Evolutionary conservation across 2,329 filamentous ascomycete species (phyloP).

Genomic region (Fusarium algeriense): DNA sequence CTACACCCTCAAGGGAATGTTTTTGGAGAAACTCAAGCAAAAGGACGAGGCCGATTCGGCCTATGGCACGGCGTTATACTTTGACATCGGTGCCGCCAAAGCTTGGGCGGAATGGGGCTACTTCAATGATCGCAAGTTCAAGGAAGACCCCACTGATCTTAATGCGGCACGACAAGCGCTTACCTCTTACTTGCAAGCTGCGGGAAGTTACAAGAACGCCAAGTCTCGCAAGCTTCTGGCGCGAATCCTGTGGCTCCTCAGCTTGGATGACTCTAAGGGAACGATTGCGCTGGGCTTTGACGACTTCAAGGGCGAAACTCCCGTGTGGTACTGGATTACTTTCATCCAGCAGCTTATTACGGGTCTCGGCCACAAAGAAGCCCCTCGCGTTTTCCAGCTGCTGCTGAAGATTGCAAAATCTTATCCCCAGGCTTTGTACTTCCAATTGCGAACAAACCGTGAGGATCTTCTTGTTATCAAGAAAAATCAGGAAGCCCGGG

Average conservation of each 20-base stretch:
- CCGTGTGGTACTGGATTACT: constrained; percentile 99
- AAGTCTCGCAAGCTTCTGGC: constrained; percentile 95
- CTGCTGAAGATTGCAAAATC: constrained; percentile 94
- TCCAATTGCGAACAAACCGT: constrained; percentile 90
- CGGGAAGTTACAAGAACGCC: constrained; percentile 95
- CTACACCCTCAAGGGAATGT: constrained; percentile 99
- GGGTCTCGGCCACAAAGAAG: constrained; percentile 91
- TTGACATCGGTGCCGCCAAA: constrained; percentile 94
- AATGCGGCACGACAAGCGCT: constrained; percentile 90
- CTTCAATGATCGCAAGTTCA: constrained; percentile 97
- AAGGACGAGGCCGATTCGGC: constrained; percentile 93
- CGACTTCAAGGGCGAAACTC: constrained; percentile 96
- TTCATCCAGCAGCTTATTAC: constrained; percentile 97
- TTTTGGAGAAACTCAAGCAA: constrained; percentile 91
- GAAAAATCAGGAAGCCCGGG: constrained; percentile 85
- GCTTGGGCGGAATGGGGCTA: constrained; percentile 99
- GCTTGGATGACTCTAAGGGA: constrained; percentile 88
- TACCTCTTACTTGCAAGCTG: constrained; percentile 95
- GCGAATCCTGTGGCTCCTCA: constrained; percentile 94
- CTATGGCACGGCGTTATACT: constrained; percentile 94
- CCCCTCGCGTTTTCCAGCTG: constrained; percentile 85
- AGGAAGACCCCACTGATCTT: constrained; percentile 85
- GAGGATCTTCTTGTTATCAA: constrained; percentile 95
- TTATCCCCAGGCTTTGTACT: constrained; percentile 96
- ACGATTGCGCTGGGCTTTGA: constrained; percentile 89